A percentile compares a stretch with the other conserved stretches of the same genome.
Conservation (phyloP, 495 filamentous ascomycete genomes). For the Mycothermus thermophilus region DNA sequence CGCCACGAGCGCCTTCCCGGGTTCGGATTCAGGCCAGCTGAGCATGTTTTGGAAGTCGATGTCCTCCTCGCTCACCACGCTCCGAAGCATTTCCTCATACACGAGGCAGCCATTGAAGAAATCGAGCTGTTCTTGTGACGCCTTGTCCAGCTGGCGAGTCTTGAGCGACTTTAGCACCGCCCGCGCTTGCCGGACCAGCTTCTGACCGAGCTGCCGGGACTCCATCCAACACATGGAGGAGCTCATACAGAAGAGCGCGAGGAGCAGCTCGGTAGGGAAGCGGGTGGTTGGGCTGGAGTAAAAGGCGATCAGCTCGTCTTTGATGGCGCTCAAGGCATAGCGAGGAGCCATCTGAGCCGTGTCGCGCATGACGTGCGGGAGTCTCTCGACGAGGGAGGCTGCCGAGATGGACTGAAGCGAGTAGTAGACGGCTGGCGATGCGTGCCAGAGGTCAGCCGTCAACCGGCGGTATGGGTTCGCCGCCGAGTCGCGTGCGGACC, state of each 20-base stretch:
- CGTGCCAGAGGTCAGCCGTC: slow-evolving; percentile 16
- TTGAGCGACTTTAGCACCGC: slow-evolving; percentile 14
- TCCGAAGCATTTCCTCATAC: slow-evolving; percentile 24
- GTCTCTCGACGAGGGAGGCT: slow-evolving; percentile 20
- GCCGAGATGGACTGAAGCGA: slow-evolving; percentile 20
- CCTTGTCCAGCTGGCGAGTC: slow-evolving; percentile 4
- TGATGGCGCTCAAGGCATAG: slow-evolving; percentile 16
- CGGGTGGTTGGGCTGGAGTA: slow-evolving; percentile 1
- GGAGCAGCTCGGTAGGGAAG: slow-evolving; percentile 18
- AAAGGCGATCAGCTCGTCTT: slow-evolving; percentile 15
- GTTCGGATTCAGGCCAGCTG: slow-evolving; percentile 19
- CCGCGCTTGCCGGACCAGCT: slow-evolving; percentile 17
- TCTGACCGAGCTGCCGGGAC: slow-evolving; percentile 17
- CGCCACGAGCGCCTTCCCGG: slow-evolving; percentile 4
- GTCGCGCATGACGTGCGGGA: slow-evolving; percentile 19
- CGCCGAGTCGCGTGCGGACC: slow-evolving; percentile 21
- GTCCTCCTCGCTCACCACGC: slow-evolving; percentile 23
- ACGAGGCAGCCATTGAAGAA: slow-evolving; percentile 25
- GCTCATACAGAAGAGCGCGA: slow-evolving; percentile 24
- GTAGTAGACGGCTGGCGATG: slow-evolving; percentile 15
- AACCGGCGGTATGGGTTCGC: slow-evolving; percentile 19
- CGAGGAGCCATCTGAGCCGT: slow-evolving; percentile 16
- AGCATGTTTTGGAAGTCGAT: slow-evolving; percentile 19
- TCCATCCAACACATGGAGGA: slow-evolving; percentile 26
- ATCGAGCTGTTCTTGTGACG: slow-evolving; percentile 12